Evolutionary conservation across 441 rosid species (phyloP), one percentile per base, ranked within the genome.

Genomic region (Aleurites moluccanus): DNA sequence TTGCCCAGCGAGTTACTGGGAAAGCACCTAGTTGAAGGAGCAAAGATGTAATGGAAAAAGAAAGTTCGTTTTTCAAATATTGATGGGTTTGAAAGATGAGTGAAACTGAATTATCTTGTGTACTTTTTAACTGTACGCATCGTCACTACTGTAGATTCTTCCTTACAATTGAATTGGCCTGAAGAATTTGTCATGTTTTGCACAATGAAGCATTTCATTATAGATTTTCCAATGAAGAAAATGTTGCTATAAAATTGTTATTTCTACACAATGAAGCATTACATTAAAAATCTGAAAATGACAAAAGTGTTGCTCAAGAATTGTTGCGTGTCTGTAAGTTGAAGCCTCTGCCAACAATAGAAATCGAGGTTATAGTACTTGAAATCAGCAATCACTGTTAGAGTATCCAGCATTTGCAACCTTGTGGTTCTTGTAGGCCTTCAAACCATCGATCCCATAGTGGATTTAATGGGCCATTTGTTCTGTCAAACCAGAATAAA

Each of bases 361-460:
- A 73, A 14, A 77, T 21, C 44, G 59, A 56, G 69, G 63, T 50
- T 3, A 67, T 35, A 47, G 45, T 1, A 60, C 72, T 50, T 55
- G 68, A 33, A 65, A 62, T 72, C 60, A 75, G 78, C 78, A 44
- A 75, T n/a, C 69, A 72, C 45, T 70, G 72, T 89, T 85, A 90
- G 68, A 95, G 88, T 65, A 89, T 86, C 92, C 83, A 82, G 87
- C 99, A 92, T 53, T 84, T 88, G 88, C 98, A 92, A 44, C 96
- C 82, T 79, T 80, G 81, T 0, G 88, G 83, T 59, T 91, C 91
- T 72, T 75, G 85, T 27, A 92, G 91, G 16, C 94, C 84, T 81
- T 92, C 90, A 62, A 92, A 95, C 99, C 99, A 93, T 70, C 85
- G 88, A 75, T 93, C 98, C 97, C 98, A 93, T 30, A 63, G 30